Evolutionary conservation across 2,329 filamentous ascomycete species (phyloP).

Genomic region (Fusarium chaquense): DNA sequence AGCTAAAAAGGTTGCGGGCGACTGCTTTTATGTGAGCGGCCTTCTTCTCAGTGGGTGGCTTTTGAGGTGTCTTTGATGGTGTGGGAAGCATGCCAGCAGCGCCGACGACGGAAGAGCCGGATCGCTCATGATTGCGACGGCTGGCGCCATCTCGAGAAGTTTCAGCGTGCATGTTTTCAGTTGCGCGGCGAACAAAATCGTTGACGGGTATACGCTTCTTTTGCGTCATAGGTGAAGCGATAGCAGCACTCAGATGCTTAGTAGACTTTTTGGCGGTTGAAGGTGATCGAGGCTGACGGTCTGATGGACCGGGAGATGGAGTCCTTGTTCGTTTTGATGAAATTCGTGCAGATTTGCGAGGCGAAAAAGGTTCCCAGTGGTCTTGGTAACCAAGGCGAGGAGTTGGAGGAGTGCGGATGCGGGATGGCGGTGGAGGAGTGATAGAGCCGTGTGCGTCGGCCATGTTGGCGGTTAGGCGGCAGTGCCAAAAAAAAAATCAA

Average conservation of each 20-base stretch:
- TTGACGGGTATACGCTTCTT: constrained; percentile 64
- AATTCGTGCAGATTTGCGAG: constrained; percentile 76
- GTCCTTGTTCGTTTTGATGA: constrained; percentile 69
- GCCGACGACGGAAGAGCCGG: constrained; percentile 50
- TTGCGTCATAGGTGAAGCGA: constrained; percentile 59
- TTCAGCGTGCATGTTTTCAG: constrained; percentile 59
- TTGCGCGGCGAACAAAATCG: constrained; percentile 62
- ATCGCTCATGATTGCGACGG: constrained; percentile 54
- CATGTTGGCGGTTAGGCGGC: constrained; percentile 44
- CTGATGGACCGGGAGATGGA: constrained; percentile 63
- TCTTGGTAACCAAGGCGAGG: constrained; percentile 76
- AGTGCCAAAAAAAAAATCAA: constrained; percentile 13
- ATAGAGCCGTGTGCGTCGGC: constrained; percentile 51
- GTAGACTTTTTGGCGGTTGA: constrained; percentile 51
- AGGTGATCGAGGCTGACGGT: constrained; percentile 52
- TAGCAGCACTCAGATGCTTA: constrained; percentile 48
- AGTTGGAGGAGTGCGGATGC: constrained; percentile 74
- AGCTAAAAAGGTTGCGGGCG: constrained; percentile 72
- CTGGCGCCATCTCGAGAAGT: constrained; percentile 58
- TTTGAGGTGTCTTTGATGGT: constrained; percentile 81
- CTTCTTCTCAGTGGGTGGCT: constrained; percentile 66
- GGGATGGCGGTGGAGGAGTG: constrained; percentile 71
- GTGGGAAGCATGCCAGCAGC: constrained; percentile 75
- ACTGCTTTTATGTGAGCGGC: constrained; percentile 65
- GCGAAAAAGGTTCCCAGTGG: constrained; percentile 78